Evolutionary conservation across 495 filamentous ascomycete species (phyloP).

Genomic region (Pseudoneurospora amorphoporcata): DNA sequence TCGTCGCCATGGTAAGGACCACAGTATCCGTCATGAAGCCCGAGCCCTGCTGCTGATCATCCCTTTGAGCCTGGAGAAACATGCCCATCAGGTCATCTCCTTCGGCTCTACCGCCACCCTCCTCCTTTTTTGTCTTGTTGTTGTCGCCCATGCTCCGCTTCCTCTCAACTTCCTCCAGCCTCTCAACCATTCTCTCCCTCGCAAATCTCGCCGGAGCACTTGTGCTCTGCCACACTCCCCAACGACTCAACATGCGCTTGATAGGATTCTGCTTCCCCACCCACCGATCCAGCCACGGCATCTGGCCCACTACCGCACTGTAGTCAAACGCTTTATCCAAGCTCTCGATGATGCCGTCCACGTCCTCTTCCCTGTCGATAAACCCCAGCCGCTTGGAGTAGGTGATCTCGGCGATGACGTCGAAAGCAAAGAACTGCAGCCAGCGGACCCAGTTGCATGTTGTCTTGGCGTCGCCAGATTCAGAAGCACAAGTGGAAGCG

Average conservation of each 20-base stretch:
- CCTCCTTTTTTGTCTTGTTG: neutral
- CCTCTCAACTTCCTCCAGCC: neutral
- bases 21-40: constrained; percentile 40
- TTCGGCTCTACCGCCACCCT: neutral
- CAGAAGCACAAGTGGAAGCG: neutral
- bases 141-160: neutral
- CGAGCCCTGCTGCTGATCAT: constrained; percentile 32
- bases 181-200: neutral
- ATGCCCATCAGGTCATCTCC: neutral
- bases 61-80: neutral
- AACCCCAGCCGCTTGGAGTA: constrained; percentile 46
- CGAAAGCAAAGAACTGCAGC: constrained; percentile 51
- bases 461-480: constrained; percentile 12
- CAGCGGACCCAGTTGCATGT: constrained; percentile 40
- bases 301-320: constrained; percentile 38
- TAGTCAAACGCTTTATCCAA: constrained; percentile 32
- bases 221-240: neutral
- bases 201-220: neutral
- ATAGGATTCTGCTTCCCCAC: neutral
- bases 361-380: constrained; percentile 40
- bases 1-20: constrained; percentile 37
- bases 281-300: constrained; percentile 29
- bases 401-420: constrained; percentile 48
- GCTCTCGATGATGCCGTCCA: constrained; percentile 35
- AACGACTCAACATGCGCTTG: neutral